Evolutionary conservation across 306 rosid genomes (phyloP), one percentile per base, ranked within the genome.

Genomic region (Inga leiocalycina): DNA sequence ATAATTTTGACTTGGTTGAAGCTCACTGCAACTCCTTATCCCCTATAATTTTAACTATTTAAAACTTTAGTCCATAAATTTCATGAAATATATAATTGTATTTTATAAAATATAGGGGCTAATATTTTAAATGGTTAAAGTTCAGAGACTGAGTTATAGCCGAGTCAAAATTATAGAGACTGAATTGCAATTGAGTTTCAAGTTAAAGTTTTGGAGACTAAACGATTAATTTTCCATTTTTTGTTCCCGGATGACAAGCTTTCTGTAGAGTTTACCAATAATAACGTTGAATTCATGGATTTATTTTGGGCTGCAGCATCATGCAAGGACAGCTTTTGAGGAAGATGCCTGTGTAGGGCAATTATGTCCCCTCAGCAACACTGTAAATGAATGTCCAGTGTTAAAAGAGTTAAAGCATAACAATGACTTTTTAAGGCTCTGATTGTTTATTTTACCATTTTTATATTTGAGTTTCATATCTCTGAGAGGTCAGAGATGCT

Each of bases 311-410:
- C 2, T 24, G 68, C 95, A 94, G 98, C 80, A 77, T 87, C 87
- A 76, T 89, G 59, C 76, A 85, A 82, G 95, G 97, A 4, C 94
- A 91, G 81, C 92, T 89, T 68, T 54, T 94, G 85, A 86, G 82
- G 88, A 92, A 83, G 82, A 92, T 94, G 87, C 97, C 94, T 3
- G 61, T 90, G 69, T 88, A 78, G 77, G 27, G 30, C 15, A 22
- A 10, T n/a, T 59, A 59, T 20, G 32, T 56, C 39, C 14, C 39
- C 41, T 16, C 6, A 11, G 37, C 17, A 62, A 62, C 68, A 24
- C 10, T 59, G 65, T 59, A 59, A 59, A 59, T 59, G 32, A 56
- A 56, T 56, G 30, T 56, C 27, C 64, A 1, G 30, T 6, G 30
- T 20, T 56, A 20, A 8, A 56, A 56, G 61, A 56, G 62, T 56